Evolutionary conservation across 1,139 yeast species (phyloP).

Genomic region (Pneumocystis murina): DNA sequence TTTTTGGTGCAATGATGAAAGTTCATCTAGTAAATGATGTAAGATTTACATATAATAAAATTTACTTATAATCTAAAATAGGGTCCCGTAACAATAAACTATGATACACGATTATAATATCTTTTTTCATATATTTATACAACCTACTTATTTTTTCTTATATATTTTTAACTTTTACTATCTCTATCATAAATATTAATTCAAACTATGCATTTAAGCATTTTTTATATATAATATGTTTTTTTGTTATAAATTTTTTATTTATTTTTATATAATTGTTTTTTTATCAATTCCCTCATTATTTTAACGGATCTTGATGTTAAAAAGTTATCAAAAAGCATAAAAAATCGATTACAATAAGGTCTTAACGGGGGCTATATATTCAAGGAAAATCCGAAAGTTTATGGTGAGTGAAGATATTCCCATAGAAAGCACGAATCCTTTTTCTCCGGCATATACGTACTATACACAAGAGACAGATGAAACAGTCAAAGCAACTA

Average conservation of each 20-base stretch:
- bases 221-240: neutral
- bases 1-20: constrained; percentile 96
- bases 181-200: constrained; percentile 21
- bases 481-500: neutral
- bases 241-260: neutral
- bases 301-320: neutral
- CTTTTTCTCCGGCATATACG: neutral
- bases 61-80: constrained; percentile 49
- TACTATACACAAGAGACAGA: neutral
- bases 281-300: neutral
- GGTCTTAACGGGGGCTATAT: neutral
- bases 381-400: neutral
- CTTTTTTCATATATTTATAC: too few relatives aligned
- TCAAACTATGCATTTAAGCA: constrained; percentile 31
- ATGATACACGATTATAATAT: neutral
- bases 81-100: constrained; percentile 33
- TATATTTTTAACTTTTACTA: neutral
- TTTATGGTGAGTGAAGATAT: neutral
- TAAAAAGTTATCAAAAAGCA: neutral
- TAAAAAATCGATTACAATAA: neutral
- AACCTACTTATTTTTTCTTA: neutral
- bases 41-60: constrained; percentile 19
- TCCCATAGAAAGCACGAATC: neutral
- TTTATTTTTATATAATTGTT: neutral
- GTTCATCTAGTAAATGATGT: constrained; percentile 75